These are phyloP conservation scores for Candida berthetii DNA, from an alignment of 805 yeast species.

Conservation along the genomic window DNA sequence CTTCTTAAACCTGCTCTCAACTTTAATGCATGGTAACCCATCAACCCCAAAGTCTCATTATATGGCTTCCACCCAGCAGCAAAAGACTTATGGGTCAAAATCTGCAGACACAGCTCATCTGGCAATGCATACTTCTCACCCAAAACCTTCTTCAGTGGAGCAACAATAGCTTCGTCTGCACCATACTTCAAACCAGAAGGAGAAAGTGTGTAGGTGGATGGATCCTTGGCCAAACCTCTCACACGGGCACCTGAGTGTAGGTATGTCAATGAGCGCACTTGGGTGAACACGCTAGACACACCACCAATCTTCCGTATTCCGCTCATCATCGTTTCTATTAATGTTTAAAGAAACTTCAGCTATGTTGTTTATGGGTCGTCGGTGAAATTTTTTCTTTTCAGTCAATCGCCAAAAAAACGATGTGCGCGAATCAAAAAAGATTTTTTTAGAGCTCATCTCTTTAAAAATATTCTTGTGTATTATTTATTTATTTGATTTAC, in stretches of 20 bases:
- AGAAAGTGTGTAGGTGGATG: conserved; percentile 45
- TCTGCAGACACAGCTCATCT: conserved; percentile 64
- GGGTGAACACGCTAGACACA: not conserved
- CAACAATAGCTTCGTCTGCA: conserved; percentile 38
- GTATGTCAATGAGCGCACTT: conserved; percentile 27
- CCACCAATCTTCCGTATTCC: not conserved
- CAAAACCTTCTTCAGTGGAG: conserved; percentile 42
- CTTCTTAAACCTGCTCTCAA: conserved; percentile 17
- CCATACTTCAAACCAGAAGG: conserved; percentile 53
- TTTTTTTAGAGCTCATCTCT: not conserved
- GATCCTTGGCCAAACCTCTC: conserved; percentile 68
- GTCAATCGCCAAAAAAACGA: not conserved
- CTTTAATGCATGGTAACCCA: conserved; percentile 58
- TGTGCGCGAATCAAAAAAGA: not conserved
- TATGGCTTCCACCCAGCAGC: conserved; percentile 88
- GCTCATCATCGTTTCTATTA: not conserved
- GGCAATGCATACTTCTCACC: conserved; percentile 46
- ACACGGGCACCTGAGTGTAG: conserved; percentile 45
- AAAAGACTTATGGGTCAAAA: conserved; percentile 89
- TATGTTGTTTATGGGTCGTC: not conserved
- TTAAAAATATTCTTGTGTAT: too few species aligned
- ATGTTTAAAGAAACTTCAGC: not conserved
- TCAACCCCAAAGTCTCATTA: conserved; percentile 60
- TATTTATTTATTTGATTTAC: too few species aligned
- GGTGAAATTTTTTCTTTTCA: not conserved